A percentile compares a stretch with the other conserved stretches of the same genome.
Evolutionary conservation across 2,329 filamentous ascomycete genomes (phyloP).

Genomic region (Neoascochyta sp.): DNA sequence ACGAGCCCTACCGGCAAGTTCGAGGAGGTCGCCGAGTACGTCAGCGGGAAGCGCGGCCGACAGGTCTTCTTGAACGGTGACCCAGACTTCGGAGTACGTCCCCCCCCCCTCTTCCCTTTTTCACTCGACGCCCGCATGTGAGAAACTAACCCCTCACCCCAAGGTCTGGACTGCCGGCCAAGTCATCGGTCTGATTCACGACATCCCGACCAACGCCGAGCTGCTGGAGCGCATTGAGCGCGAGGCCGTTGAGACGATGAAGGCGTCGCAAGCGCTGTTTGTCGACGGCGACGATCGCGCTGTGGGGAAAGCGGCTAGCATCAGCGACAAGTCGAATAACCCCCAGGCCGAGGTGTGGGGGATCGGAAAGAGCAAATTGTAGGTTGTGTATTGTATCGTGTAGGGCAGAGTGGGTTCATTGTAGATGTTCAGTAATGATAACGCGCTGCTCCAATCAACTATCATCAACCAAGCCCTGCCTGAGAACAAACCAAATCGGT

Average conservation of each 20-base stretch:
- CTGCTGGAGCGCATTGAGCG: constrained; percentile 46
- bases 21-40: constrained; percentile 76
- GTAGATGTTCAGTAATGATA: too few species aligned
- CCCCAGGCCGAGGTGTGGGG: constrained; percentile 42
- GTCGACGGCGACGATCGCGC: constrained; percentile 20
- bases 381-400: too few species aligned
- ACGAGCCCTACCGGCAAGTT: constrained; percentile 85
- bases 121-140: too few species aligned
- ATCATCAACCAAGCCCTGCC: too few species aligned
- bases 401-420: too few species aligned
- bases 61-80: constrained; percentile 93
- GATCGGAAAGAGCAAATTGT: constrained; percentile 45
- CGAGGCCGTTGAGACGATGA: constrained; percentile 44
- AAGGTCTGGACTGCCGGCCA: constrained; percentile 98
- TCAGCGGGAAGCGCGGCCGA: constrained; percentile 85
- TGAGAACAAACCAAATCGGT: too few species aligned
- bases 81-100: constrained; percentile 66
- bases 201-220: constrained; percentile 48
- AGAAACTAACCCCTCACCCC: too few species aligned
- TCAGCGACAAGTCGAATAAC: constrained; percentile 37
- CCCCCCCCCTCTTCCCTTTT: neutral
- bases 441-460: too few species aligned
- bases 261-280: constrained; percentile 38
- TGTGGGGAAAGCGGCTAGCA: constrained; percentile 19
- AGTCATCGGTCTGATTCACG: constrained; percentile 65